These are phyloP conservation scores for Verticillium isaacii DNA, from an alignment of 2,329 filamentous ascomycete species.

Conservation along the genomic window DNA sequence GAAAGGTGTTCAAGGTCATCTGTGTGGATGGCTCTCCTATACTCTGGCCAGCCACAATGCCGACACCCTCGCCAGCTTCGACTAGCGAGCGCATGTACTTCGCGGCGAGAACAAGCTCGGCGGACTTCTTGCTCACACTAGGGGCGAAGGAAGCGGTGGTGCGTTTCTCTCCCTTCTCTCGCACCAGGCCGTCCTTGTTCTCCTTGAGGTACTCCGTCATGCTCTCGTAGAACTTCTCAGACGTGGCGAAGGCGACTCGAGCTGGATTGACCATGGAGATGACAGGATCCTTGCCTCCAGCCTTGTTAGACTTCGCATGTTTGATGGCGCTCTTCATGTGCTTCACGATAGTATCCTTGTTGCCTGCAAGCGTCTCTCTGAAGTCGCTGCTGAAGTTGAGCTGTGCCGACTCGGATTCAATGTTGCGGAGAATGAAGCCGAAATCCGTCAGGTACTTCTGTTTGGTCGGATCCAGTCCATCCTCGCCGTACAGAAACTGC, in stretches of 20 bases:
- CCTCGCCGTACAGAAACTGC: slow-evolving; percentile 95
- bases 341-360: slow-evolving; percentile 60
- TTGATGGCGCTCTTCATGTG: slow-evolving; percentile 81
- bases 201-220: slow-evolving; percentile 73
- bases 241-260: slow-evolving; percentile 78
- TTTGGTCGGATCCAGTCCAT: slow-evolving; percentile 90
- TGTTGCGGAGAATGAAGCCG: slow-evolving; percentile 83
- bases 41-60: slow-evolving; percentile 93
- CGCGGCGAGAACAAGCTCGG: slow-evolving; percentile 79
- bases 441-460: slow-evolving; percentile 89
- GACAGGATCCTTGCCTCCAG: slow-evolving; percentile 68
- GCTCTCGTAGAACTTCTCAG: slow-evolving; percentile 74
- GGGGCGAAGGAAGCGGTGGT: slow-evolving; percentile 26
- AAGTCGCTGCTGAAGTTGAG: slow-evolving; percentile 60
- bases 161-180: slow-evolving; percentile 38
- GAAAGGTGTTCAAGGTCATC: slow-evolving; percentile 99
- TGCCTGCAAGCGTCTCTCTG: slow-evolving; percentile 39
- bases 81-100: slow-evolving; percentile 92
- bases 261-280: slow-evolving; percentile 69
- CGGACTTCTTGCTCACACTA: slow-evolving; percentile 60
- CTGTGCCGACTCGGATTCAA: slow-evolving; percentile 72
- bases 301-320: slow-evolving; percentile 53
- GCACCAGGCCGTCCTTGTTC: slow-evolving; percentile 58
- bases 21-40: slow-evolving; percentile 97
- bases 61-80: slow-evolving; percentile 93